phyloP scores from a whole-genome alignment of 306 rosid genomes.

The cucumber (Cucumis sativus) region DNA sequence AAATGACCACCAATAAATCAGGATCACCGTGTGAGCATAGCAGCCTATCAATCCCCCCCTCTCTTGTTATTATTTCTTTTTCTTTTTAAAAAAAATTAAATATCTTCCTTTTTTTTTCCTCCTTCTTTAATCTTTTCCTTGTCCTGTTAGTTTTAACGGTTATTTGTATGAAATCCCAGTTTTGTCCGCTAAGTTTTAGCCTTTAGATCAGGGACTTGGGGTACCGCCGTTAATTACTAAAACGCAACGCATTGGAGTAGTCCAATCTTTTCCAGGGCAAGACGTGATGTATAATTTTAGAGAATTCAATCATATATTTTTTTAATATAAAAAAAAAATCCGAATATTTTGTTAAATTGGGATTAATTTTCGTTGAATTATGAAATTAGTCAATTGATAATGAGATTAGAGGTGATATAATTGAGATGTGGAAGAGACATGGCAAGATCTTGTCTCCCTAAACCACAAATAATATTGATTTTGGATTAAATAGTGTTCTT shows the following conservation, averaged over 20 bases:
- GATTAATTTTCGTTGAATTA: not conserved
- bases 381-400: not conserved
- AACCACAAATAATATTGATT: not conserved
- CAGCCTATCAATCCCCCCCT: not conserved
- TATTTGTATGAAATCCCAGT: constrained; percentile 36
- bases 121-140: constrained; percentile 15
- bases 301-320: not conserved
- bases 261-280: not conserved
- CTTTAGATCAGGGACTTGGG: not conserved
- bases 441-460: constrained; percentile 1
- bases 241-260: not conserved
- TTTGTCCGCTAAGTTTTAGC: not conserved
- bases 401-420: not conserved
- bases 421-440: not conserved
- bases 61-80: not conserved
- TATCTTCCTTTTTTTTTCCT: not conserved
- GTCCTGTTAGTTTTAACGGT: constrained; percentile 54
- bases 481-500: not conserved
- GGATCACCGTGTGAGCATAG: constrained; percentile 3
- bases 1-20: constrained; percentile 38
- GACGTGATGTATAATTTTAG: not conserved
- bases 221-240: not conserved
- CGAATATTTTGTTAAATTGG: not conserved
- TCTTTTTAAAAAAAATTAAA: not conserved
- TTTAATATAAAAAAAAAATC: not conserved